phyloP scores from a whole-genome alignment of 1,139 yeast genomes.

The Pichia sp. region DNA sequence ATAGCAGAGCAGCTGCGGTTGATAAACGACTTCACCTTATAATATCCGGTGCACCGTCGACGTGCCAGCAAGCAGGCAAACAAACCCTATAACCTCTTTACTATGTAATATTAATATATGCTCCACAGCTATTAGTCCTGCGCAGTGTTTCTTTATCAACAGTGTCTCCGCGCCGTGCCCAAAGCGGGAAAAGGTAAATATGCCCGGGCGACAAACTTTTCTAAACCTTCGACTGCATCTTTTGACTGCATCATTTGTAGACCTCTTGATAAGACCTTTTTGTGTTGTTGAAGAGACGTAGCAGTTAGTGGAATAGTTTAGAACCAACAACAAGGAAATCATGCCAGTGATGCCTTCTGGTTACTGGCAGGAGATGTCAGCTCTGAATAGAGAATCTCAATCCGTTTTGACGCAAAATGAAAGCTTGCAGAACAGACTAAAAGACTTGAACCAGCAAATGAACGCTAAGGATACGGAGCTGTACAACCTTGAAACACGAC shows the following conservation, averaged over 20 bases:
- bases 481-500: constrained; percentile 20
- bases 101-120: not conserved
- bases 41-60: not conserved
- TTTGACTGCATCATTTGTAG: not conserved
- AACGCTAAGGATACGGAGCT: constrained; percentile 6
- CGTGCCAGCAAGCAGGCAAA: no score
- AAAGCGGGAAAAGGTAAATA: not conserved
- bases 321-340: no score
- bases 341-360: not conserved
- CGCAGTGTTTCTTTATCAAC: not conserved
- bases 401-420: constrained; percentile 17
- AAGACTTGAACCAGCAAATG: constrained; percentile 9
- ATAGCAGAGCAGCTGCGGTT: constrained; percentile 55
- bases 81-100: not conserved
- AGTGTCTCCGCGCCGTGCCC: not conserved
- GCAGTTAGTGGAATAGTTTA: not conserved
- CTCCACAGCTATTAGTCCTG: not conserved
- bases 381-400: not conserved
- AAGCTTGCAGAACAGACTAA: constrained; percentile 20
- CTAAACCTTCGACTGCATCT: not conserved
- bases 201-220: not conserved
- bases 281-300: not conserved
- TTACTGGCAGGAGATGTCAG: constrained; percentile 1
- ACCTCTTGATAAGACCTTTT: not conserved
- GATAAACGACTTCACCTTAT: constrained; percentile 30